phyloP scores from a whole-genome alignment of 768 basidiomycete genomes.

The Mycena alexandri region DNA sequence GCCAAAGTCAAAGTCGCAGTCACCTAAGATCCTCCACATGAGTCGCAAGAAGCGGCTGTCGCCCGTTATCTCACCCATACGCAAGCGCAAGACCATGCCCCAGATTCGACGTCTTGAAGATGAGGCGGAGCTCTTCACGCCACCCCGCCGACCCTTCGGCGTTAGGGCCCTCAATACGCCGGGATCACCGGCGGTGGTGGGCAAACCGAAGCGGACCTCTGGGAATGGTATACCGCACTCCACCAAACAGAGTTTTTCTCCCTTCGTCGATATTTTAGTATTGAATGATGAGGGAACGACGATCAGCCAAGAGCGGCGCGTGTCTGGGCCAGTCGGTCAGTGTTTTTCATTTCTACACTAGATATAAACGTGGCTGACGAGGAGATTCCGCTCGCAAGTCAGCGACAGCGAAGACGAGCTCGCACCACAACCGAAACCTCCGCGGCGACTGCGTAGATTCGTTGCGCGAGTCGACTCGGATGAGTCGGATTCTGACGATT shows the following conservation, averaged over 20 bases:
- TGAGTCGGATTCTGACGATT: slow-evolving; percentile 20
- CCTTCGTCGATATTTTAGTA: slow-evolving; percentile 73
- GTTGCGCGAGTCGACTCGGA: slow-evolving; percentile 19
- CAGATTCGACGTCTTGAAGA: slow-evolving; percentile 47
- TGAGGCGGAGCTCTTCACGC: slow-evolving; percentile 40
- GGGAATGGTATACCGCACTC: slow-evolving; percentile 47
- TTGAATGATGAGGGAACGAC: slow-evolving; percentile 71
- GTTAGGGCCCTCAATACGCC: slow-evolving; percentile 47
- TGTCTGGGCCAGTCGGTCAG: slow-evolving; percentile 59
- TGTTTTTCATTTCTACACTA: slow-evolving; percentile 13
- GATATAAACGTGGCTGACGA: slow-evolving; percentile 8
- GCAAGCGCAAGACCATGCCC: slow-evolving; percentile 46
- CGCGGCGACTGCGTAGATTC: slow-evolving; percentile 41
- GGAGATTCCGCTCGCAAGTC: slow-evolving; percentile 2
- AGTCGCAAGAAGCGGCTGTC: slow-evolving; percentile 56
- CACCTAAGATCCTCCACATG: slow-evolving; percentile 55
- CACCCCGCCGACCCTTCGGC: slow-evolving; percentile 38
- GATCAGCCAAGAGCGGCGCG: slow-evolving; percentile 71
- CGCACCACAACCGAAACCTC: slow-evolving; percentile 44
- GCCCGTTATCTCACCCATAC: slow-evolving; percentile 50
- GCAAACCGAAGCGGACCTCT: slow-evolving; percentile 41
- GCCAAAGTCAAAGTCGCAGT: slow-evolving; percentile 48
- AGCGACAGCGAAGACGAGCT: slow-evolving; percentile 33
- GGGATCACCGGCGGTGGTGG: slow-evolving; percentile 43
- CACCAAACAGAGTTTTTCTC: slow-evolving; percentile 54